Evolutionary conservation across 768 basidiomycete genomes (phyloP).

Genomic region (Pulveroboletus sp.): DNA sequence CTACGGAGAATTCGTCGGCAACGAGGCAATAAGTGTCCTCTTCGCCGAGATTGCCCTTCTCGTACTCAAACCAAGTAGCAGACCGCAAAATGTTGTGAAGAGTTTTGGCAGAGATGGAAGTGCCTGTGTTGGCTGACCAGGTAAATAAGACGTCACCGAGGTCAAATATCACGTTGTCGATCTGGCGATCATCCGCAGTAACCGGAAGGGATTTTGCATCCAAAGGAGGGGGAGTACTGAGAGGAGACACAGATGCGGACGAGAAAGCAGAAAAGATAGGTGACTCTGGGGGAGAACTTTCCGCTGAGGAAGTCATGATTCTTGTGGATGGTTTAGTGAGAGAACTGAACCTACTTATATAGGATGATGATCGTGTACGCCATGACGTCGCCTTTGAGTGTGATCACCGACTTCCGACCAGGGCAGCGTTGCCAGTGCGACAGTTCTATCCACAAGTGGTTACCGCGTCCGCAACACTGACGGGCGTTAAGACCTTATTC

Average conservation of each 20-base stretch:
- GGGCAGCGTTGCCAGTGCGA: too few species aligned
- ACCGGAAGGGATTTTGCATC: neutral
- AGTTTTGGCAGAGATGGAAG: conserved; percentile 11
- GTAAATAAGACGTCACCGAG: conserved; percentile 23
- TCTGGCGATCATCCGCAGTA: conserved; percentile 6
- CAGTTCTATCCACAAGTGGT: too few species aligned
- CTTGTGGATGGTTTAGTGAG: neutral
- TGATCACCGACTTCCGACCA: too few species aligned
- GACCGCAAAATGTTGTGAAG: conserved; percentile 14
- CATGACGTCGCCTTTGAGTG: too few species aligned
- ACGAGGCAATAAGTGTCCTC: conserved; percentile 6
- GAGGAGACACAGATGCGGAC: conserved; percentile 3
- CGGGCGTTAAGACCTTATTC: too few species aligned
- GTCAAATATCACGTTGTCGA: conserved; percentile 24
- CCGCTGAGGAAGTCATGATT: conserved; percentile 1
- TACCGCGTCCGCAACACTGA: too few species aligned
- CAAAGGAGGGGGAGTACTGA: conserved; percentile 1
- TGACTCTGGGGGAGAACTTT: neutral
- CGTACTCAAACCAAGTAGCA: conserved; percentile 21
- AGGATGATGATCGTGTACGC: too few species aligned
- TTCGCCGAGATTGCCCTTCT: conserved; percentile 18
- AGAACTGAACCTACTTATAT: too few species aligned
- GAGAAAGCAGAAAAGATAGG: neutral
- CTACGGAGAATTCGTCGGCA: conserved; percentile 15
- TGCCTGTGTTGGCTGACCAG: conserved; percentile 16